phyloP scores from a whole-genome alignment of 176 grass and related monocot species.

The bread wheat (Triticum aestivum) region IWGSC_CS_RefSeq_v2.1 NC_057799.1:519220512-519221011 shows the following conservation, averaged over 20 bases:
- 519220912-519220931: neutral
- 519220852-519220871: neutral
- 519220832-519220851: neutral
- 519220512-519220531: neutral
- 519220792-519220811: neutral
- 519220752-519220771: neutral
- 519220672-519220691: neutral
- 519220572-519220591: neutral
- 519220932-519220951: neutral
- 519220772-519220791: conserved; percentile 1
- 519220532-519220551: neutral
- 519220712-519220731: neutral
- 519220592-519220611: neutral
- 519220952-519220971: neutral
- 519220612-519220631: neutral
- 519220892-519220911: neutral
- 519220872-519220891: neutral
- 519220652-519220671: conserved; percentile 22
- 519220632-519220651: neutral
- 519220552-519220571: neutral
- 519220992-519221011: neutral
- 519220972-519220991: neutral
- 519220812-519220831: neutral
- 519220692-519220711: neutral
- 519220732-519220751: neutral